Conservation (phyloP, 179 eudicot genomes). For the Silene coronaria region DNA sequence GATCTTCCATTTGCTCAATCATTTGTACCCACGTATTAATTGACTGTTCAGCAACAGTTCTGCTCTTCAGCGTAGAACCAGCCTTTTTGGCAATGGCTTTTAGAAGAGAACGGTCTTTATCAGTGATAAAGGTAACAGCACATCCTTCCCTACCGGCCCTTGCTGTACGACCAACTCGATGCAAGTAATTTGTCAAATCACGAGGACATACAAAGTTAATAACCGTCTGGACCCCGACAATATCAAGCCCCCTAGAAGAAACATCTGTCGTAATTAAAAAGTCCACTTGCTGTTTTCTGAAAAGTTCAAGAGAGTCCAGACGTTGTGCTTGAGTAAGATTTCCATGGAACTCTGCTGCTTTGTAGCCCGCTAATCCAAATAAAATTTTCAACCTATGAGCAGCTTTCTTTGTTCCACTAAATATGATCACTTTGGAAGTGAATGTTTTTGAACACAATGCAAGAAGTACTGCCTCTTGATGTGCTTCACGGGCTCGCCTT, state of each 20-base stretch:
- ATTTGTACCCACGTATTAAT: conserved; percentile 65
- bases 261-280: conserved; percentile 91
- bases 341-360: conserved; percentile 89
- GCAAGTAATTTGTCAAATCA: conserved; percentile 78
- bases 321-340: conserved; percentile 91
- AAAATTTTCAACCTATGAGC: conserved; percentile 91
- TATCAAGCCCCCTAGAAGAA: conserved; percentile 94
- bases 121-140: conserved; percentile 94
- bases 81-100: conserved; percentile 87
- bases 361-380: conserved; percentile 86
- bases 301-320: conserved; percentile 75
- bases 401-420: conserved; percentile 85
- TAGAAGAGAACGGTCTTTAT: conserved; percentile 81
- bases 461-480: conserved; percentile 94
- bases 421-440: conserved; percentile 76
- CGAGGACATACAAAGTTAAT: conserved; percentile 88
- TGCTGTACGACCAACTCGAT: conserved; percentile 99
- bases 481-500: conserved; percentile 80
- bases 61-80: conserved; percentile 77
- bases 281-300: conserved; percentile 79
- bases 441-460: conserved; percentile 85
- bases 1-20: conserved; percentile 92
- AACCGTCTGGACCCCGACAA: conserved; percentile 83
- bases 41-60: conserved; percentile 85
- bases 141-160: conserved; percentile 93